Conservation (phyloP, 177 flowering plant genomes). For the Vitis hybrid region DNA sequence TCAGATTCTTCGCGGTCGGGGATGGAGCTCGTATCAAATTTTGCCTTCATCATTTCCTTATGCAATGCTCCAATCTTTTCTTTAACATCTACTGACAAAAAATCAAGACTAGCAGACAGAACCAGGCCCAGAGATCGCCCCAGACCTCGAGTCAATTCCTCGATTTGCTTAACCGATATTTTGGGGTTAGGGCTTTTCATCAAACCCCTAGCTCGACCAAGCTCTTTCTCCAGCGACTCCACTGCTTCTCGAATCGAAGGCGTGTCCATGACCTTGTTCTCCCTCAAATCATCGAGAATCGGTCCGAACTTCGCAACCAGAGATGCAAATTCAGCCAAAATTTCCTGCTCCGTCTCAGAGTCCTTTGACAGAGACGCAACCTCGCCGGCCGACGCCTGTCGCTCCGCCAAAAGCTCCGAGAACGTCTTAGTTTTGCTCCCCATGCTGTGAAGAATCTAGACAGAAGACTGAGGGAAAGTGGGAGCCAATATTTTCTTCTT, state of each 20-base stretch:
- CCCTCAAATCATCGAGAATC: neutral
- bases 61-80: slow-evolving; percentile 48
- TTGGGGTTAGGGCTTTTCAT: slow-evolving; percentile 16
- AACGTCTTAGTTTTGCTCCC: slow-evolving; percentile 17
- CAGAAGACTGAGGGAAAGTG: no score
- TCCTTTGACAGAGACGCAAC: neutral
- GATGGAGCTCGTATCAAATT: slow-evolving; percentile 2
- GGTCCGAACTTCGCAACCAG: no score
- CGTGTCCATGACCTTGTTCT: slow-evolving; percentile 23
- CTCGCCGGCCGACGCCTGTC: slow-evolving; percentile 28
- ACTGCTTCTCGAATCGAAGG: slow-evolving; percentile 36
- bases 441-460: neutral
- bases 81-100: slow-evolving; percentile 32
- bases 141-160: slow-evolving; percentile 40
- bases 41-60: slow-evolving; percentile 49
- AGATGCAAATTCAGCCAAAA: no score
- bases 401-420: slow-evolving; percentile 31
- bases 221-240: slow-evolving; percentile 47
- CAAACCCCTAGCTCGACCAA: slow-evolving; percentile 30
- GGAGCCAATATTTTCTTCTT: no score
- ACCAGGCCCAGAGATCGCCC: slow-evolving; percentile 70
- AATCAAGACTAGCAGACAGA: slow-evolving; percentile 38
- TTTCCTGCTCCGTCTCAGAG: no score
- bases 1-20: slow-evolving; percentile 3
- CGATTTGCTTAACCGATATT: slow-evolving; percentile 25